phyloP scores from a whole-genome alignment of 2,329 filamentous ascomycete species.

The Phaeomoniella chlamydospora region DNA sequence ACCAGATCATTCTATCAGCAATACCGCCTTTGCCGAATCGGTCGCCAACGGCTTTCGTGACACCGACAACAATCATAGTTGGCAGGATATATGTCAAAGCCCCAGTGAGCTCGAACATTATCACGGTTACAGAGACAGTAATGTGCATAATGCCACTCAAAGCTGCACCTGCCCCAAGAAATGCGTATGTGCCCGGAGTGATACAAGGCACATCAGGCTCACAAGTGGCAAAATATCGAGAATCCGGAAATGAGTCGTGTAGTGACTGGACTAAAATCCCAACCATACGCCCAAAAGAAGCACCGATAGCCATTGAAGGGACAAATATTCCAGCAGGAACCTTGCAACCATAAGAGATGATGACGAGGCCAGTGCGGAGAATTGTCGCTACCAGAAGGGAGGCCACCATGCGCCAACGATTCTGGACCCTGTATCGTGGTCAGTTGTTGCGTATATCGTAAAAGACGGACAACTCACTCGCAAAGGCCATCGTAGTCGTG shows the following conservation, averaged over 20 bases:
- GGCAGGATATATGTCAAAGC: slow-evolving; percentile 92
- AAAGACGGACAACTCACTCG: slow-evolving; percentile 36
- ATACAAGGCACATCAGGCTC: slow-evolving; percentile 88
- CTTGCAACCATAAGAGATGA: slow-evolving; percentile 95
- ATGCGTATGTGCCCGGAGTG: slow-evolving; percentile 92
- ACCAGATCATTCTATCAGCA: slow-evolving; percentile 97
- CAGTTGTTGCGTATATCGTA: slow-evolving; percentile 7
- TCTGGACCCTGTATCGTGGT: slow-evolving; percentile 31
- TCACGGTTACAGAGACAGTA: slow-evolving; percentile 90
- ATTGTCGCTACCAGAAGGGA: slow-evolving; percentile 69
- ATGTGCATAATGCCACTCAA: slow-evolving; percentile 97
- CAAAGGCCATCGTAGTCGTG: slow-evolving; percentile 86
- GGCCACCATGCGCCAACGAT: slow-evolving; percentile 63
- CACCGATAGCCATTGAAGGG: slow-evolving; percentile 93
- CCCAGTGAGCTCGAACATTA: slow-evolving; percentile 99
- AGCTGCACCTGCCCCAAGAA: slow-evolving; percentile 81
- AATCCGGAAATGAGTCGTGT: slow-evolving; percentile 68
- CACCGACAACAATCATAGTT: slow-evolving; percentile 96
- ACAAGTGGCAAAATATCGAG: slow-evolving; percentile 76
- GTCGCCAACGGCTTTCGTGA: slow-evolving; percentile 86
- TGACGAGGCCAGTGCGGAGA: slow-evolving; percentile 69
- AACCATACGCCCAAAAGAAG: slow-evolving; percentile 84
- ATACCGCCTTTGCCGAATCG: slow-evolving; percentile 92
- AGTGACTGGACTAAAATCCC: slow-evolving; percentile 86
- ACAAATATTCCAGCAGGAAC: slow-evolving; percentile 97